Base-by-base conservation (phyloP, 2,329 filamentous ascomycete genomes). In the Xylaria sp. region DNA sequence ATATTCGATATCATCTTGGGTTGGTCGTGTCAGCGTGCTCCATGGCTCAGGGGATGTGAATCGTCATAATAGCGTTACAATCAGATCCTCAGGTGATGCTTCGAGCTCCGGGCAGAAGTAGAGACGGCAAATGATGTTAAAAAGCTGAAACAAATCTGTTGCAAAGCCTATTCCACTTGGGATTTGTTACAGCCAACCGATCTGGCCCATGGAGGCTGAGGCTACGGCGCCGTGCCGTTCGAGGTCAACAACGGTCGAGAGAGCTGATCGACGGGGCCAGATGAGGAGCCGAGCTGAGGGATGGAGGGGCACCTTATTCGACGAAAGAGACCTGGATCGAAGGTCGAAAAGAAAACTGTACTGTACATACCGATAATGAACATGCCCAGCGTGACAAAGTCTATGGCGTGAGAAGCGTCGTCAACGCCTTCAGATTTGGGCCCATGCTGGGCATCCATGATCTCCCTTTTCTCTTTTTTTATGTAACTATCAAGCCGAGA, bases 1-100 rank as follows among this genome's bases (percentile, higher is more conserved):
- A 66, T 91, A 96, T 65, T 97, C 89, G 65, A 97, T 97, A 56
- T 97, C 91, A 77, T 97, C 92, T 93, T 75, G 46, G 34, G 51
- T 47, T 16, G 48, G 54, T 59, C 60, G 59, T 62, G 66, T 64
- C 50, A 63, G 48, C 29, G 29, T 7, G 3, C 16, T 7, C 16
- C 11, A 34, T 34, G 29, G 11, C 29, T 34, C 3, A 13, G 29
- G 9, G 11, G 29, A 34, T 13, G 9, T 34, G 16, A 7, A 13
- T 34, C 5, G 9, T 34, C 29, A 34, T 13, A 34, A 13, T 34
- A 34, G 29, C 29, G 29, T 13, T 13, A 7, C 16, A 13, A 7
- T 34, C 11, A 13, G 11, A 13, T 34, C 29, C 9, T 11, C 8
- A 34, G 16, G 8, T 34, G 5, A 34, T 34, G 29, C 9, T 7